These are phyloP conservation scores for Sporothrix brunneoviolacea DNA, from an alignment of 2,329 filamentous ascomycete species.

Conservation along the genomic window DNA sequence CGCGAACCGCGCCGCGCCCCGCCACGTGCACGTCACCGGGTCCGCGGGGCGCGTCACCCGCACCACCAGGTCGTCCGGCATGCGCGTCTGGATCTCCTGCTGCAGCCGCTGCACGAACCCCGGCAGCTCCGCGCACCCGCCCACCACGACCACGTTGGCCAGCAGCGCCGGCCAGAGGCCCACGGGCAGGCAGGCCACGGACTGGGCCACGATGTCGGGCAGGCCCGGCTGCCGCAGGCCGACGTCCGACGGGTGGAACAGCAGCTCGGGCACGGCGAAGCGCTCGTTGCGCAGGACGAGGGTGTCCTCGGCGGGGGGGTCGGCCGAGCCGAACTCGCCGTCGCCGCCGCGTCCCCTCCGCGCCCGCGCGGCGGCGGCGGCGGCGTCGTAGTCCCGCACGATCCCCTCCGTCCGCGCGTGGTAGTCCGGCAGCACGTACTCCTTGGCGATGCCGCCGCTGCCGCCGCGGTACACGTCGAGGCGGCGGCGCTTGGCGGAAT, in stretches of 20 bases:
- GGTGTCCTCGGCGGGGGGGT: conserved; percentile 62
- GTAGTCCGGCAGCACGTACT: conserved; percentile 87
- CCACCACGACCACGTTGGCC: conserved; percentile 82
- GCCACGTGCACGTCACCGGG: conserved; percentile 76
- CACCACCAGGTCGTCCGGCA: conserved; percentile 71
- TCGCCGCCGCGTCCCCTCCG: not conserved
- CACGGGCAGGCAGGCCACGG: conserved; percentile 66
- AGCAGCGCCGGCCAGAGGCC: conserved; percentile 77
- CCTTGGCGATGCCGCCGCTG: conserved; percentile 61
- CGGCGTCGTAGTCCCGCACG: conserved; percentile 69
- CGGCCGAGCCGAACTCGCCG: conserved; percentile 39
- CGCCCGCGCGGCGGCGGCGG: conserved; percentile 39
- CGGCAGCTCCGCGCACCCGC: conserved; percentile 72
- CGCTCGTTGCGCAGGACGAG: conserved; percentile 86
- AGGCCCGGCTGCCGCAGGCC: conserved; percentile 75
- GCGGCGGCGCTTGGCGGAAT: conserved; percentile 45
- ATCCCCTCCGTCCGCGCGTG: conserved; percentile 56
- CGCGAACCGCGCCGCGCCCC: conserved; percentile 73
- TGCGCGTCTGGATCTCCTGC: conserved; percentile 62
- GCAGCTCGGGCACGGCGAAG: conserved; percentile 80
- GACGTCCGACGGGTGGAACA: conserved; percentile 82
- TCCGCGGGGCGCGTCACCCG: conserved; percentile 63
- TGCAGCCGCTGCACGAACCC: conserved; percentile 78
- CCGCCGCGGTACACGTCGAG: conserved; percentile 43
- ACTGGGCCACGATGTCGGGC: conserved; percentile 75